phyloP scores from a whole-genome alignment of 1,139 yeast species.

The Yamadazyma spencermartinsiae region DNA sequence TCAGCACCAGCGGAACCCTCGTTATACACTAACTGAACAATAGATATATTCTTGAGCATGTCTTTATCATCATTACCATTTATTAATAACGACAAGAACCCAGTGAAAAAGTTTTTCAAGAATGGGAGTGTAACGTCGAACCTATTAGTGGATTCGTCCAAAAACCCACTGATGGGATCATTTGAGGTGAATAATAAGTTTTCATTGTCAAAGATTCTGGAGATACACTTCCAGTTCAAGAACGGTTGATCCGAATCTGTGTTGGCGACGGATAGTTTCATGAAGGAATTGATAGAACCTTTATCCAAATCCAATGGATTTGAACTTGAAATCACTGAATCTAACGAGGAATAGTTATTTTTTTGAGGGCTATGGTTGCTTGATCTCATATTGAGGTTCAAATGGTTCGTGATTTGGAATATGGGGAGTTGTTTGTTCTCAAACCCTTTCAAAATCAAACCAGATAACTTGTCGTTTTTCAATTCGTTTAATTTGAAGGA shows the following conservation, averaged over 20 bases:
- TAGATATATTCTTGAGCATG: conserved; percentile 19
- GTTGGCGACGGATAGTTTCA: conserved; percentile 24
- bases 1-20: conserved; percentile 13
- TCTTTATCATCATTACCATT: conserved; percentile 35
- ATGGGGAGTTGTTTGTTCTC: conserved; percentile 10
- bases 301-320: conserved; percentile 23
- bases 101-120: conserved; percentile 41
- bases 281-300: conserved; percentile 31
- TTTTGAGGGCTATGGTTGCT: not conserved
- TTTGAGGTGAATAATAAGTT: conserved; percentile 25
- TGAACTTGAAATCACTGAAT: conserved; percentile 15
- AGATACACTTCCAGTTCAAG: conserved; percentile 36
- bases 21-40: conserved; percentile 34
- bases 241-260: conserved; percentile 16
- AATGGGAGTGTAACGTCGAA: conserved; percentile 41
- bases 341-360: conserved; percentile 16
- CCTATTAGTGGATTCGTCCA: conserved; percentile 15
- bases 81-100: conserved; percentile 36
- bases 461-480: conserved; percentile 3
- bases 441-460: conserved; percentile 8
- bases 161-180: conserved; percentile 40
- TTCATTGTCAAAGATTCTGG: conserved; percentile 29
- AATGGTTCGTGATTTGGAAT: conserved; percentile 12
- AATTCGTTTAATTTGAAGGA: conserved; percentile 4
- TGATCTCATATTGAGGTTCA: conserved; percentile 13